Conservation (phyloP, 148 eudicot genomes). For the Fagopyrum homotropicum region DNA sequence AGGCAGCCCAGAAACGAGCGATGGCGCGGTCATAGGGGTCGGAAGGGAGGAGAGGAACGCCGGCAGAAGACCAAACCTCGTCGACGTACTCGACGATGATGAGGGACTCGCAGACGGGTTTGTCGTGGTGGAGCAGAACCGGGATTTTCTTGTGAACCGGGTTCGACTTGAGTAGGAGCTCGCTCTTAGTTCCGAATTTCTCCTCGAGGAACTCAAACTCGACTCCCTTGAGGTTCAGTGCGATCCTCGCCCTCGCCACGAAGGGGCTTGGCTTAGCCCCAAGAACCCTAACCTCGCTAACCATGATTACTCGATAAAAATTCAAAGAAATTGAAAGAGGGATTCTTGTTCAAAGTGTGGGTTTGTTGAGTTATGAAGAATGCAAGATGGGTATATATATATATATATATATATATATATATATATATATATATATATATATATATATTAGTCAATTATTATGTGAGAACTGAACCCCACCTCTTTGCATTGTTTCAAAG, state of each 20-base stretch:
- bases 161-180: conserved; percentile 60
- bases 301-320: no score
- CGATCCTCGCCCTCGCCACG: conserved; percentile 38
- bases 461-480: no score
- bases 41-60: conserved; percentile 46
- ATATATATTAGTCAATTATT: no score
- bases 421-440: no score
- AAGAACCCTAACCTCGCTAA: conserved; percentile 33
- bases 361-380: no score
- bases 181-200: conserved; percentile 34
- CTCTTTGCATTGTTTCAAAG: no score
- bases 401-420: no score
- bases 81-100: conserved; percentile 64
- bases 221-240: conserved; percentile 39
- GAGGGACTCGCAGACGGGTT: conserved; percentile 55
- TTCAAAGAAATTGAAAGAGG: no score
- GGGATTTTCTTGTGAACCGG: conserved; percentile 73
- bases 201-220: conserved; percentile 37
- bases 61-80: conserved; percentile 38
- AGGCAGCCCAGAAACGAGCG: conserved; percentile 69
- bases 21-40: conserved; percentile 68
- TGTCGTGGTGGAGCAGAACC: conserved; percentile 48
- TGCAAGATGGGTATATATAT: no score
- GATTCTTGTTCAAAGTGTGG: no score
- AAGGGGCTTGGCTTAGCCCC: conserved; percentile 50